phyloP scores from a whole-genome alignment of 2,329 filamentous ascomycete genomes.

The Claviceps monticola region DNA sequence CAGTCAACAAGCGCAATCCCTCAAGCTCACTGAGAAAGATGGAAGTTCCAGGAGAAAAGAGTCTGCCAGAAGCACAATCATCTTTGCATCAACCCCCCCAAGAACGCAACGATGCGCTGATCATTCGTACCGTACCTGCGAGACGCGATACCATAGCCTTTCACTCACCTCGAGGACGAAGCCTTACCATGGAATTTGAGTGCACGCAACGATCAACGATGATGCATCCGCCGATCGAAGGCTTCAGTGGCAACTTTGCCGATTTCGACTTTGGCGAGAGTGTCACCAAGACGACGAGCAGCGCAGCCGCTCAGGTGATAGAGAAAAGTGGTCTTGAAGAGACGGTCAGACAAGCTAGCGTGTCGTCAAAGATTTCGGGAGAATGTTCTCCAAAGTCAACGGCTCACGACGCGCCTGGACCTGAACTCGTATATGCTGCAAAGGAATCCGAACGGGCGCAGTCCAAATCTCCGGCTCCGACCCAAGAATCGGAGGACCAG shows the following conservation, averaged over 20 bases:
- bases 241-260: conserved; percentile 23
- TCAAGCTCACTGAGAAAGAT: conserved; percentile 15
- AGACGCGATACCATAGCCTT: conserved; percentile 38
- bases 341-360: background rate
- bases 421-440: background rate
- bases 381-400: background rate
- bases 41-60: conserved; percentile 9
- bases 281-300: conserved; percentile 10
- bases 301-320: background rate
- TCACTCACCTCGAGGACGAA: conserved; percentile 29
- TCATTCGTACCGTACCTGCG: conserved; percentile 34
- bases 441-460: conserved; percentile 8
- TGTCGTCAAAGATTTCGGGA: background rate
- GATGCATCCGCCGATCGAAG: conserved; percentile 15
- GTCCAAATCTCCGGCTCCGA: conserved; percentile 1
- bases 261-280: conserved; percentile 25
- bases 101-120: conserved; percentile 25
- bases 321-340: background rate
- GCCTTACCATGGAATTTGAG: conserved; percentile 30
- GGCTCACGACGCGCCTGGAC: background rate
- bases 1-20: conserved; percentile 11
- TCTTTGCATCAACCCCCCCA: conserved; percentile 24
- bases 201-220: conserved; percentile 9
- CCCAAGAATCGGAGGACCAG: background rate
- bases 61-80: conserved; percentile 28